Conservation (phyloP, 1,284 basidiomycete genomes). For the Rhizopogon parksii region DNA sequence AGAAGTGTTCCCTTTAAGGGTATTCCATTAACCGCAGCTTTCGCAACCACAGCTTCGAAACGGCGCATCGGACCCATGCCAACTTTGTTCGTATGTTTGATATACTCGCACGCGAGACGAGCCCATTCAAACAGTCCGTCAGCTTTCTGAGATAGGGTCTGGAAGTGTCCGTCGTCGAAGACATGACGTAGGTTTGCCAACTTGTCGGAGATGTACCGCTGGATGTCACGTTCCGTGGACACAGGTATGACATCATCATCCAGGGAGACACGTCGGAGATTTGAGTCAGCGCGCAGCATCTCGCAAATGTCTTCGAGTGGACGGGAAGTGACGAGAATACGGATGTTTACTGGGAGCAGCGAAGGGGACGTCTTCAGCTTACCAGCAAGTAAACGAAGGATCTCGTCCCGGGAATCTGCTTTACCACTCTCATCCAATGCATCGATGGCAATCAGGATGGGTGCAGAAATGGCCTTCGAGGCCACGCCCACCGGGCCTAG, state of each 20-base stretch:
- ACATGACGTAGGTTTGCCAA: background rate
- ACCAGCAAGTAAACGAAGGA: background rate
- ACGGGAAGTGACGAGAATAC: constrained; percentile 20
- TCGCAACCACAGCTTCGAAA: background rate
- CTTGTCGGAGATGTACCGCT: background rate
- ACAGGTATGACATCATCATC: background rate
- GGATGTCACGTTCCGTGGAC: background rate
- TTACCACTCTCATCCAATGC: constrained; percentile 25
- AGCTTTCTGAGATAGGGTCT: background rate
- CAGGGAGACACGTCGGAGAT: background rate
- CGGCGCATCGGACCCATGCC: background rate
- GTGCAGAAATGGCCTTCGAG: background rate
- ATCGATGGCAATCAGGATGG: background rate
- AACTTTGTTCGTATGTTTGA: background rate
- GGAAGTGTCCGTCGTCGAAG: background rate
- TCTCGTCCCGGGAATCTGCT: background rate
- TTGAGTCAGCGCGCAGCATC: background rate
- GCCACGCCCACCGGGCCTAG: background rate
- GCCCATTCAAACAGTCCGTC: constrained; percentile 6
- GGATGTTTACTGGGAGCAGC: constrained; percentile 21
- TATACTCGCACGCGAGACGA: background rate
- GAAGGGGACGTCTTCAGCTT: background rate
- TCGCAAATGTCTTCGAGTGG: background rate
- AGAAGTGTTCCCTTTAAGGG: background rate
- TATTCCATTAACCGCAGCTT: background rate